A percentile compares a stretch with the other conserved stretches of the same genome.
Conservation (phyloP, 345 rosid genomes). For the Hevea brasiliensis region DNA sequence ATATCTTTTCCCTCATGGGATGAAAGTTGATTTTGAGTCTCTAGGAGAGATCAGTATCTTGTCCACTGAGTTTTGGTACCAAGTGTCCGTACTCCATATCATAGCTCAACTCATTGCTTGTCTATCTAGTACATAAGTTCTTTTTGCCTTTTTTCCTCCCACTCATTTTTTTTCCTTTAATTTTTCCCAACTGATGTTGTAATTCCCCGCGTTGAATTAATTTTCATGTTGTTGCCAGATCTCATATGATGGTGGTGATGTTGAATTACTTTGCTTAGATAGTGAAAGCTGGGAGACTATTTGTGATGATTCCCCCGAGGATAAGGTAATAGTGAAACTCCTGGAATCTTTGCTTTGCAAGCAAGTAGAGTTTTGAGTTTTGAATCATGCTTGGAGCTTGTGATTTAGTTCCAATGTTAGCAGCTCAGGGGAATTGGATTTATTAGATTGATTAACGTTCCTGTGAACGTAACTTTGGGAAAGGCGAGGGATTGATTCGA, state of each 20-base stretch:
- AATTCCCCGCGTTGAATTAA: neutral
- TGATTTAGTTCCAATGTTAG: neutral
- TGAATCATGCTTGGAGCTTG: neutral
- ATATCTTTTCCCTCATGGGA: neutral
- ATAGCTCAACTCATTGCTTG: neutral
- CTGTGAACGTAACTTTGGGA: neutral
- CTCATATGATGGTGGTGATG: conserved; percentile 49
- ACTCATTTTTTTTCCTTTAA: conserved; percentile 5
- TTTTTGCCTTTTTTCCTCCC: neutral
- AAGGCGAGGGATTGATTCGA: neutral
- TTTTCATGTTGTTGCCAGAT: conserved; percentile 39
- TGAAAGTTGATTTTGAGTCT: neutral
- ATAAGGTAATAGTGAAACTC: conserved; percentile 37
- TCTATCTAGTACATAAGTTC: neutral
- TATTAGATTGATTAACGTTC: neutral
- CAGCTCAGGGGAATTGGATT: neutral
- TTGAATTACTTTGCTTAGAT: conserved; percentile 49
- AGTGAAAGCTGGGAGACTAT: conserved; percentile 51
- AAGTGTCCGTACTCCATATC: neutral
- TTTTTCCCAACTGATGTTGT: neutral
- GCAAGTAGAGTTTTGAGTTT: neutral
- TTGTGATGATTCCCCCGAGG: conserved; percentile 36
- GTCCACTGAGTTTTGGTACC: neutral
- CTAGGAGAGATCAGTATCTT: neutral
- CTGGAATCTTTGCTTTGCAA: neutral